Base-by-base conservation (phyloP, 768 basidiomycete genomes). In the Macrolepiota dolichaula region DNA sequence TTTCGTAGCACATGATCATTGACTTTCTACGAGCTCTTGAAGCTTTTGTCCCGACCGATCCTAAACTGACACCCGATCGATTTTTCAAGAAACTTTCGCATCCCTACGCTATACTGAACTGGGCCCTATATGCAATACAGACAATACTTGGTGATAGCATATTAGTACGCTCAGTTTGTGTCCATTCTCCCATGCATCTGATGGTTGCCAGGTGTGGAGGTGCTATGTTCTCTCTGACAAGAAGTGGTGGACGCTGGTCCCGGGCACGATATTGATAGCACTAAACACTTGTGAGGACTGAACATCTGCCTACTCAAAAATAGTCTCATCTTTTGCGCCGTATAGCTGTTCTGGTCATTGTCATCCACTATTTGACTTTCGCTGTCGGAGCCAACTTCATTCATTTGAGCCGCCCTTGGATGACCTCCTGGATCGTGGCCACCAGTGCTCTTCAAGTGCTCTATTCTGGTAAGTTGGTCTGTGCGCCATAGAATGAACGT, bases 221-320 rank as follows among this genome's bases (percentile, higher is more conserved):
- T 60, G 59, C n/a, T 59, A 53, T 24, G 42, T 60, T 15, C 35
- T 60, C 32, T 60, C n/a, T 15, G 51, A 53, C n/a, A 60, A 35
- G 51, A 53, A 46, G 47, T 53, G 59, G 59, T 60, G 59, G 59
- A 36, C 27, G 5, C 2, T 53, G 11, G 12, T 60, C 17, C 59
- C 59, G 7, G 59, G 51, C 24, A 32, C 29, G 1, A 6, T 35
- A 17, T 10, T 60, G 6, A 40, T 60, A 5, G 38, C 42, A 9
- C 42, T 53, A n/a, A 46, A 60, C 51, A 46, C 24, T 27, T 51
- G 59, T 52, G 15, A 44, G 51, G 37, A 1, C 17, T 19, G 36
- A 36, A 22, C 11, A 7, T 24, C 36, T 17, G n/a, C 2, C 6
- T 44, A 44, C 5, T 22, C 9, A 22, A 17, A 44, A 13, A 13